These are phyloP conservation scores for Pichia membranifaciens DNA, from an alignment of 805 yeast genomes.

Conservation along the genomic window DNA sequence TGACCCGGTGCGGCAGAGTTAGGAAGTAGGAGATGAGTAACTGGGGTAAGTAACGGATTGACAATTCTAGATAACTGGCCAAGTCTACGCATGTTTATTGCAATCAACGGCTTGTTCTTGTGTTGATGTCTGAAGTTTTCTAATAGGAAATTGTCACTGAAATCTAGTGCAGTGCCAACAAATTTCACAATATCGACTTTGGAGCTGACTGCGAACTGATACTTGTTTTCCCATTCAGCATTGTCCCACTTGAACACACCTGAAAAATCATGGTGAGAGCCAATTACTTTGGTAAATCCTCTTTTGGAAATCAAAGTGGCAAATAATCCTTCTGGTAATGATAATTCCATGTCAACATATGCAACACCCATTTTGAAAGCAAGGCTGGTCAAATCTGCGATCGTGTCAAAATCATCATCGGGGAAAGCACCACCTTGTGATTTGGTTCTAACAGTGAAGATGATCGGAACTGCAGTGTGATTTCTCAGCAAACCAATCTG, in stretches of 20 bases:
- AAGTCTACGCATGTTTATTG: slow-evolving; percentile 69
- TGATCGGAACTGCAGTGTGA: slow-evolving; percentile 62
- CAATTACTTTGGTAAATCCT: slow-evolving; percentile 66
- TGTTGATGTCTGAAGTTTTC: slow-evolving; percentile 64
- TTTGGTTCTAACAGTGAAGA: slow-evolving; percentile 72
- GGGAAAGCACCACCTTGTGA: slow-evolving; percentile 82
- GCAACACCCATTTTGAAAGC: slow-evolving; percentile 78
- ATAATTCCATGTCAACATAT: slow-evolving; percentile 73
- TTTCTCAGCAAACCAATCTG: slow-evolving; percentile 69
- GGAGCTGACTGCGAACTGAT: slow-evolving; percentile 56
- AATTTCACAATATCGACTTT: slow-evolving; percentile 75
- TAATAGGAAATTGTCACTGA: slow-evolving; percentile 63
- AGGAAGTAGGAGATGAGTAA: slow-evolving; percentile 66
- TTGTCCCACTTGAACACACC: slow-evolving; percentile 61
- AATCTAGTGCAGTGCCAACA: slow-evolving; percentile 65
- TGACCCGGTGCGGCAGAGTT: slow-evolving; percentile 78
- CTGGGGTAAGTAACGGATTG: slow-evolving; percentile 75
- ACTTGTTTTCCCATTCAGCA: slow-evolving; percentile 70
- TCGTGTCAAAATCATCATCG: slow-evolving; percentile 43
- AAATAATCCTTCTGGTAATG: slow-evolving; percentile 53
- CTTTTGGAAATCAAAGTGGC: slow-evolving; percentile 46
- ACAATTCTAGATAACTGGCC: slow-evolving; percentile 80
- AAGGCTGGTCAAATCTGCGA: slow-evolving; percentile 46
- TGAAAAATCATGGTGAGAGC: slow-evolving; percentile 72
- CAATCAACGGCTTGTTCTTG: slow-evolving; percentile 60